Base-by-base conservation (phyloP, 371 early-diverging fungal species). In the Mycotypha africana region DNA sequence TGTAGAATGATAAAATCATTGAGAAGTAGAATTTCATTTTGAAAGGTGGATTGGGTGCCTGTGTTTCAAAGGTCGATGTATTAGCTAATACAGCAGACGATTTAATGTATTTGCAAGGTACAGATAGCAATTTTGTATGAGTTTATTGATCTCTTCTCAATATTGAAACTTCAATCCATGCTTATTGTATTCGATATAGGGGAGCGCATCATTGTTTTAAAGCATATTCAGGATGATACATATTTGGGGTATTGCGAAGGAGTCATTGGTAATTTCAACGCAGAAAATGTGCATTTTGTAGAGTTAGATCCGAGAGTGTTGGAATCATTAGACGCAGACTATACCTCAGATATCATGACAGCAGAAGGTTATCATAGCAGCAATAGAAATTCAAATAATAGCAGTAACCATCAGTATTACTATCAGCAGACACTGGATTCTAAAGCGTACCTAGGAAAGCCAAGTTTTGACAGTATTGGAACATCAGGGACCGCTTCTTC, bases 211-310 rank as follows among this genome's bases (percentile, higher is more conserved):
- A 55, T 58, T 51, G 64, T 74, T 5, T 41, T 74, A 20, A 70
- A 70, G 25, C 65, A 74, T 45, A 49, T 74, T 7, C 48, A 64
- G 19, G 49, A 74, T 17, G 75, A 74, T 42, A 58, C 53, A 7
- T 74, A 74, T 37, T 51, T 70, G 58, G 81, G 81, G 16, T 76
- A 71, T 44, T 80, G 81, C 37, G 75, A 80, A 49, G 81, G 78
- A 22, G 72, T 80, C 4, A 53, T 76, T 40, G 81, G 81, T 0
- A 62, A 63, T 10, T 80, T 80, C 38, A 67, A 67, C 40, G 81
- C 78, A 36, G 68, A 67, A 26, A 70, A 64, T 41, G 81, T 80
- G 19, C 75, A 78, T 38, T 80, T 80, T 61, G 72, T 71, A 4
- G 76, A 75, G 51, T 45, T 75, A 14, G 75, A 74, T 50, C 75